phyloP scores from a whole-genome alignment of 768 basidiomycete species.

The Porphyrellus cyaneotinctus region DNA sequence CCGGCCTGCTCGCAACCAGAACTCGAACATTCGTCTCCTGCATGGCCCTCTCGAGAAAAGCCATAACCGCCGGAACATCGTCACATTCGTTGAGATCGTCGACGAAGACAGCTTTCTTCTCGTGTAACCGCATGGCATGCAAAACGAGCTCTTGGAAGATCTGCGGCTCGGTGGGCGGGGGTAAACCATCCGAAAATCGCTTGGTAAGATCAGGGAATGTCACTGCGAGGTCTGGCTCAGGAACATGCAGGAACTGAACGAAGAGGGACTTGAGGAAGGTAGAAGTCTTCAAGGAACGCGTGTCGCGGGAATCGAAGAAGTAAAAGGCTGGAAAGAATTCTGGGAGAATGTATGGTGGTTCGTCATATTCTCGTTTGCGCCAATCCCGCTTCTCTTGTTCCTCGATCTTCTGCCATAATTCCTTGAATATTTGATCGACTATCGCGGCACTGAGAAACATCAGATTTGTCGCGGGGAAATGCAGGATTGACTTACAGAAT shows the following conservation, averaged over 20 bases:
- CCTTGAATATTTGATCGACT: constrained; percentile 22
- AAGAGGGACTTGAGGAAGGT: constrained; percentile 25
- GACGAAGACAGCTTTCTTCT: constrained; percentile 21
- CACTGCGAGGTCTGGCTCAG: constrained; percentile 15
- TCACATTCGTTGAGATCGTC: constrained; percentile 29
- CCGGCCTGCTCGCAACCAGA: constrained; percentile 22
- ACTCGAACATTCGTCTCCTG: constrained; percentile 23
- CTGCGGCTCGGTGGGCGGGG: constrained; percentile 15
- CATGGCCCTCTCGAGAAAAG: constrained; percentile 23
- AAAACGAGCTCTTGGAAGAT: constrained; percentile 17
- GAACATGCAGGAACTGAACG: constrained; percentile 26
- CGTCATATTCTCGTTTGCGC: constrained; percentile 11
- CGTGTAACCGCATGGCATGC: constrained; percentile 20
- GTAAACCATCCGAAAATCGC: constrained; percentile 14
- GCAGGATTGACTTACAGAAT: constrained; percentile 15
- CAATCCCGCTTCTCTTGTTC: constrained; percentile 18
- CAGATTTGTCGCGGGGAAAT: background rate
- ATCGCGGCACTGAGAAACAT: constrained; percentile 18
- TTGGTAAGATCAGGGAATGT: constrained; percentile 21
- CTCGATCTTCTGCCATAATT: constrained; percentile 21
- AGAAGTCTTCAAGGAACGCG: constrained; percentile 12
- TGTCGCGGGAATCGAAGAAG: constrained; percentile 29
- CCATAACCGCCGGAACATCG: constrained; percentile 14
- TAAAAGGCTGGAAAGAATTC: constrained; percentile 26
- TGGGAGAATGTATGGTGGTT: constrained; percentile 17